Evolutionary conservation across 2,329 filamentous ascomycete genomes (phyloP).

Genomic region (Didymella keratinophila): DNA sequence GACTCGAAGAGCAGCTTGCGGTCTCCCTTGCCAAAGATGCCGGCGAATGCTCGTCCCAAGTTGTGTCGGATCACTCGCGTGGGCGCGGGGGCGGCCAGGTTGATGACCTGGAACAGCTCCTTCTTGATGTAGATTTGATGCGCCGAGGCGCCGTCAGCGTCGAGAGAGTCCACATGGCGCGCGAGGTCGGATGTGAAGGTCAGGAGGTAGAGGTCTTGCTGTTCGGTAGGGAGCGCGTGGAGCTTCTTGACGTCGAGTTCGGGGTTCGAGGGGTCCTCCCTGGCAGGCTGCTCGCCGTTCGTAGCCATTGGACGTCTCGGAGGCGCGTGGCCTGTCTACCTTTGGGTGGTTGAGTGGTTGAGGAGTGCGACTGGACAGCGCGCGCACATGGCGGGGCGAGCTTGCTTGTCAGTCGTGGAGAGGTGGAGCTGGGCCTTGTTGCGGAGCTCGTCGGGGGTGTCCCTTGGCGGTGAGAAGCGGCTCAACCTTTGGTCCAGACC

Average conservation of each 20-base stretch:
- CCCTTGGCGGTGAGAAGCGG: conserved; percentile 33
- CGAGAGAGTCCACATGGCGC: conserved; percentile 78
- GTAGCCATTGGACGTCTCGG: conserved; percentile 36
- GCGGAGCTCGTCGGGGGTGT: conserved; percentile 40
- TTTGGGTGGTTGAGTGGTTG: background rate
- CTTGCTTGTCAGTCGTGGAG: conserved; percentile 28
- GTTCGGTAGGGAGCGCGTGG: conserved; percentile 86
- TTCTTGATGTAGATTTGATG: conserved; percentile 94
- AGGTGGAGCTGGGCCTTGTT: conserved; percentile 28
- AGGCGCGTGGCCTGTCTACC: conserved; percentile 23
- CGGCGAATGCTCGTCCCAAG: conserved; percentile 81
- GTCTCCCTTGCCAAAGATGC: conserved; percentile 84
- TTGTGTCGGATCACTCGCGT: conserved; percentile 91
- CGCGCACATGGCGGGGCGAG: conserved; percentile 35
- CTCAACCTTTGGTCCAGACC: conserved; percentile 28
- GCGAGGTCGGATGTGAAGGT: conserved; percentile 85
- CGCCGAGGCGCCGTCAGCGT: conserved; percentile 80
- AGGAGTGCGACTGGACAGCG: conserved; percentile 15
- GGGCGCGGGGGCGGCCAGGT: conserved; percentile 78
- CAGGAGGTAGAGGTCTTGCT: conserved; percentile 93
- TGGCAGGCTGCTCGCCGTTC: conserved; percentile 42
- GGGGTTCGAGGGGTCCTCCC: conserved; percentile 61
- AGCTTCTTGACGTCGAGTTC: conserved; percentile 92
- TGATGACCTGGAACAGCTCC: conserved; percentile 92
- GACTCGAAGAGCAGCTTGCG: conserved; percentile 93